Conservation (phyloP, 2,329 filamentous ascomycete genomes). For the Ophiosphaerella korrae region DNA sequence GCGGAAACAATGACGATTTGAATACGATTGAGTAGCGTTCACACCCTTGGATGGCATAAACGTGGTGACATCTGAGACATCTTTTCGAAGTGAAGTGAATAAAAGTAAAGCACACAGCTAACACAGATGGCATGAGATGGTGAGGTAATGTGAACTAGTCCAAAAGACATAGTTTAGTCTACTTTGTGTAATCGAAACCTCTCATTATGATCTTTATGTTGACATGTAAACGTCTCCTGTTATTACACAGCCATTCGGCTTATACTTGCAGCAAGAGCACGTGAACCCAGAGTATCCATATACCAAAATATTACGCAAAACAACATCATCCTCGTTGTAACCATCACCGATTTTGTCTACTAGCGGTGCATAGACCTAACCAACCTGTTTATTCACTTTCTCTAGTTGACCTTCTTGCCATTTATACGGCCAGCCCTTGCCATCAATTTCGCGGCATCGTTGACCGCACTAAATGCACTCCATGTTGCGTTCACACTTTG, state of each 20-base stretch:
- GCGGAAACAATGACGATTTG: too few relatives aligned
- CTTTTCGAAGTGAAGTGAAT: too few relatives aligned
- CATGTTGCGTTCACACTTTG: slow-evolving; percentile 40
- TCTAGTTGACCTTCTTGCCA: slow-evolving; percentile 42
- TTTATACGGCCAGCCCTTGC: slow-evolving; percentile 28
- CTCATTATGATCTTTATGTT: not conserved
- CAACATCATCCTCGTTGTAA: not conserved
- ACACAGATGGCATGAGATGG: too few relatives aligned
- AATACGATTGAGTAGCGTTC: too few relatives aligned
- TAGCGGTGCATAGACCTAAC: not conserved
- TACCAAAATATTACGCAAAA: not conserved
- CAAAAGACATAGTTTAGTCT: not conserved
- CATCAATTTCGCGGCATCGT: slow-evolving; percentile 41
- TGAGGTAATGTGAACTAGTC: too few relatives aligned
- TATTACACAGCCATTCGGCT: slow-evolving; percentile 1
- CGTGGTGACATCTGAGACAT: too few relatives aligned
- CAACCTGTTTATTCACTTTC: not conserved
- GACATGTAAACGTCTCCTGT: not conserved
- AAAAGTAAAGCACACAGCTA: too few relatives aligned
- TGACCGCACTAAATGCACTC: slow-evolving; percentile 43
- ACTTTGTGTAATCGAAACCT: not conserved
- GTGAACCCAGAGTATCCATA: slow-evolving; percentile 8
- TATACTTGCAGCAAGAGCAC: not conserved
- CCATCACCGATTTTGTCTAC: not conserved
- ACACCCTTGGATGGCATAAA: too few relatives aligned